These are phyloP conservation scores for Euphorbia tirucalli DNA, from an alignment of 345 rosid genomes.

Conservation along the genomic window DNA sequence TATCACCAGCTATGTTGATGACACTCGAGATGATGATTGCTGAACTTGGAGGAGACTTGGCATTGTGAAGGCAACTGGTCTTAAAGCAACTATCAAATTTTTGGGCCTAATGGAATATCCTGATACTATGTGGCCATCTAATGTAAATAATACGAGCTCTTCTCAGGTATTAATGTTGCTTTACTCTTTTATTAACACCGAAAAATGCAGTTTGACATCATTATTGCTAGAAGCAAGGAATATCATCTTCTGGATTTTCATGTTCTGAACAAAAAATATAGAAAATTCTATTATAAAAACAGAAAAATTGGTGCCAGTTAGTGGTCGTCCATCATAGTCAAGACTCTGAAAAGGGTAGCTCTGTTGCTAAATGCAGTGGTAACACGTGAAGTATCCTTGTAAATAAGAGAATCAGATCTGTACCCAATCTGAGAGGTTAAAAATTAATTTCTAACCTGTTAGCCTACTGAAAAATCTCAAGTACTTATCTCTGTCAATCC, in stretches of 20 bases:
- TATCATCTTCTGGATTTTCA: background rate
- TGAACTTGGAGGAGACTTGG: slow-evolving; percentile 16
- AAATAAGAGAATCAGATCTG: slow-evolving; percentile 3
- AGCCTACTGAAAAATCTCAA: background rate
- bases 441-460: background rate
- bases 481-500: background rate
- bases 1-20: slow-evolving; percentile 8
- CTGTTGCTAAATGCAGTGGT: background rate
- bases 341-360: slow-evolving; percentile 1
- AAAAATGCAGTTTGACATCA: background rate
- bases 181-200: background rate
- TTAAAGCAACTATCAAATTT: background rate
- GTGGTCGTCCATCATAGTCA: background rate
- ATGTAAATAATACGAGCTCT: background rate
- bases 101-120: background rate
- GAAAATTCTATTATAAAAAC: too few relatives aligned
- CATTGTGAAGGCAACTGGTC: slow-evolving; percentile 1
- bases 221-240: background rate
- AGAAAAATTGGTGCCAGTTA: too few relatives aligned
- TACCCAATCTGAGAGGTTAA: background rate
- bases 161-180: background rate
- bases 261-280: background rate
- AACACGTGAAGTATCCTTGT: background rate
- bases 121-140: background rate
- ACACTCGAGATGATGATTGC: slow-evolving; percentile 10